Conservation (phyloP, 805 yeast species). For the Scheffersomyces coipomensis region DNA sequence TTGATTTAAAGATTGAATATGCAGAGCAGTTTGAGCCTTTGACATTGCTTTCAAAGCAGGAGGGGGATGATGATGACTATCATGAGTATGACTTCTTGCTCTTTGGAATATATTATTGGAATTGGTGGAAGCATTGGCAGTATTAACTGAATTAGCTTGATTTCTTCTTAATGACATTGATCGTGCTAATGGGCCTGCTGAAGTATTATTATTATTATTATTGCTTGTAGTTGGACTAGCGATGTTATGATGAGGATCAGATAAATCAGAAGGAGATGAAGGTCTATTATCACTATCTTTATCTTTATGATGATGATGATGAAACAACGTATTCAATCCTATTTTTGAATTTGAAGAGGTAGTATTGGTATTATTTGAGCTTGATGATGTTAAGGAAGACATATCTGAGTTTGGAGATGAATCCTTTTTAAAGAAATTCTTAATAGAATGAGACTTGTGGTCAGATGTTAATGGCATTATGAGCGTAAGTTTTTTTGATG, state of each 20-base stretch:
- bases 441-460: constrained; percentile 16
- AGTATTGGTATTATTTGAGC: no score
- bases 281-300: background rate
- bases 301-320: constrained; percentile 12
- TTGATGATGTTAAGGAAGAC: constrained; percentile 3
- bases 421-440: constrained; percentile 19
- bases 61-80: background rate
- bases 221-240: no score
- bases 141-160: constrained; percentile 11
- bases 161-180: constrained; percentile 16
- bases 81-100: background rate
- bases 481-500: no score
- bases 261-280: background rate
- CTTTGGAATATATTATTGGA: background rate
- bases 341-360: constrained; percentile 7
- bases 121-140: background rate
- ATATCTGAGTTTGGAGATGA: constrained; percentile 7
- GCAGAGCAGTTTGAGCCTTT: constrained; percentile 37
- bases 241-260: background rate
- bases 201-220: background rate
- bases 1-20: constrained; percentile 30
- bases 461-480: constrained; percentile 4
- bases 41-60: constrained; percentile 12
- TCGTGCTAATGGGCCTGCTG: constrained; percentile 13
- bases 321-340: constrained; percentile 19